Evolutionary conservation across 1,284 basidiomycete genomes (phyloP), one percentile per base, ranked within the genome.

Genomic region (Sporisorium reilianum): DNA sequence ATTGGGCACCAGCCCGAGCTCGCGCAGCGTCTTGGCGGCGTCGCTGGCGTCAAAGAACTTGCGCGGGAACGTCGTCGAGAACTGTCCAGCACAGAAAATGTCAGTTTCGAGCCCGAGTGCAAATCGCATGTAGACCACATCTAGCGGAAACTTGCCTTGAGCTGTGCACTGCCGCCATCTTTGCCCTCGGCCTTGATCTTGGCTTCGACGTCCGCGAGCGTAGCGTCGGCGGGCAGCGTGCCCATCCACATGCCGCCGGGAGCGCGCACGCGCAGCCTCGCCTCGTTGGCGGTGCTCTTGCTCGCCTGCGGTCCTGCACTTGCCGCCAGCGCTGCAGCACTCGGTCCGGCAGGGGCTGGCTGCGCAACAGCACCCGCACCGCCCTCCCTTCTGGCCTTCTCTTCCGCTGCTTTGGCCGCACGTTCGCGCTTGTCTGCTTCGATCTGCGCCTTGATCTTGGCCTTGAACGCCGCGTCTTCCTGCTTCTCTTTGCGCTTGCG

Each of bases 361-460:
- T 38, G 36, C 23, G 50, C 52, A 9, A 54, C 30, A 3, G 58
- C 28, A 12, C 42, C 56, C 3, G 68, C 60, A 18, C 25, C 28
- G 3, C 82, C 80, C 36, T 82, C 70, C 26, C 82, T 71, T 46
- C 65, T 55, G 7, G 79, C 80, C 56, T 84, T 84, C 40, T 84
- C 83, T 4, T 65, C 69, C 5, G 80, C 80, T 16, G 78, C 80
- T 56, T 77, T 80, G 3, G 75, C 80, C 9, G 82, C 82, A 5
- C 83, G 72, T 46, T 80, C 80, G 9, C 77, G 70, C 64, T 84
- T 84, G 59, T 84, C 83, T 10, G 77, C 77, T 50, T 84, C 83
- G 48, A 84, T 84, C 57, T 84, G 82, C 16, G 73, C 81, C 38
- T 77, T 80, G 36, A 84, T 64, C 32, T 78, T 76, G 22, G 75